phyloP scores from a whole-genome alignment of 176 grass and related monocot genomes.

The Tuctoria greenei region DNA sequence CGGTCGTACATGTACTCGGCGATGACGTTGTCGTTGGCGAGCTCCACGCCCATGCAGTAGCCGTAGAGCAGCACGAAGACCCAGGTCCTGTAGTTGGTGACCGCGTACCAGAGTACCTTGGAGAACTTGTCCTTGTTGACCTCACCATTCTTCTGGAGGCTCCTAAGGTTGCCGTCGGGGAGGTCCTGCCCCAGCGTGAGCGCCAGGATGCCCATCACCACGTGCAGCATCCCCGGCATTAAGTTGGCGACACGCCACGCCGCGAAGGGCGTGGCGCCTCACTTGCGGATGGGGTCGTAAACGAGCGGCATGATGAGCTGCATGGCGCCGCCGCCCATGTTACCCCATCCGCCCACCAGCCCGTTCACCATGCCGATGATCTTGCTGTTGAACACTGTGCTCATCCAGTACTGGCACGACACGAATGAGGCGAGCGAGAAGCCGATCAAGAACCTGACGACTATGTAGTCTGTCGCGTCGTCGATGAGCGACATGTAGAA shows the following conservation, averaged over 20 bases:
- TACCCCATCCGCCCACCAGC: too few relatives aligned
- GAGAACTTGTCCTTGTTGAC: slow-evolving; percentile 70
- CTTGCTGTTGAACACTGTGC: slow-evolving; percentile 72
- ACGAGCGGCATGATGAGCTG: too few relatives aligned
- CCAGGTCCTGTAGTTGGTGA: slow-evolving; percentile 88
- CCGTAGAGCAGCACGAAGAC: slow-evolving; percentile 89
- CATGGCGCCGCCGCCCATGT: too few relatives aligned
- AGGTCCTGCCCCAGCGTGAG: slow-evolving; percentile 79
- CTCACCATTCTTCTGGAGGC: slow-evolving; percentile 65
- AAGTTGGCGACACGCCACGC: too few relatives aligned
- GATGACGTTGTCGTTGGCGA: slow-evolving; percentile 88
- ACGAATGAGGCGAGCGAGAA: slow-evolving; percentile 86
- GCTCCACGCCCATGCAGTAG: slow-evolving; percentile 90
- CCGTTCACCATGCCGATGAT: too few relatives aligned
- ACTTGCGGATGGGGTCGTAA: too few relatives aligned
- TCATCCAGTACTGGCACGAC: slow-evolving; percentile 91
- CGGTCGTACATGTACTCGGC: too few relatives aligned
- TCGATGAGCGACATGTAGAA: slow-evolving; percentile 78
- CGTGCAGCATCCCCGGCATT: slow-evolving; percentile 26
- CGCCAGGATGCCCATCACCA: slow-evolving; percentile 62
- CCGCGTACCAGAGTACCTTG: slow-evolving; percentile 63
- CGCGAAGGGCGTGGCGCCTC: too few relatives aligned
- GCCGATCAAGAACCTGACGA: slow-evolving; percentile 60
- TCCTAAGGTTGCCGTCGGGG: slow-evolving; percentile 72
- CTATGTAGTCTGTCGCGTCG: slow-evolving; percentile 48